phyloP scores from a whole-genome alignment of 2,329 filamentous ascomycete genomes.

The Capronia americana region DNA sequence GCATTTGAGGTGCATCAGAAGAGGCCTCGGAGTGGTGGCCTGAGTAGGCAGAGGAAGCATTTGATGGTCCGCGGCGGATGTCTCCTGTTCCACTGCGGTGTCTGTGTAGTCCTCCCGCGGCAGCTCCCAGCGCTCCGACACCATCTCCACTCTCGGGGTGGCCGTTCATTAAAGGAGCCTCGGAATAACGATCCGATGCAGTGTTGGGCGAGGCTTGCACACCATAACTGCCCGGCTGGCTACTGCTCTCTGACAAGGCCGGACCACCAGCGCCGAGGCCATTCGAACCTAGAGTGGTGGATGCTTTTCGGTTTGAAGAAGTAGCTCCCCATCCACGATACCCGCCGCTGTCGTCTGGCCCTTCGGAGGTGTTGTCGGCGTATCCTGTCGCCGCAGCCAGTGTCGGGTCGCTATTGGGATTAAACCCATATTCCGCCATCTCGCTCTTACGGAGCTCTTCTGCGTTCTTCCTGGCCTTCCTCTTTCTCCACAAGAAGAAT shows the following conservation, averaged over 20 bases:
- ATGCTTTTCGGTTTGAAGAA: slow-evolving; percentile 79
- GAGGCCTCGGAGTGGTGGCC: slow-evolving; percentile 64
- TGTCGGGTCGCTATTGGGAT: slow-evolving; percentile 93
- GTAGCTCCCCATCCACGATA: slow-evolving; percentile 95
- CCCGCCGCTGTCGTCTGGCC: slow-evolving; percentile 79
- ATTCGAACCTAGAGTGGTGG: slow-evolving; percentile 80
- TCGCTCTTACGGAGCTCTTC: slow-evolving; percentile 93
- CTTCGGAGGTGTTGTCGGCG: slow-evolving; percentile 68
- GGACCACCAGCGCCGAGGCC: slow-evolving; percentile 61
- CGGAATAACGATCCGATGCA: slow-evolving; percentile 72
- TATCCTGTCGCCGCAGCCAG: slow-evolving; percentile 62
- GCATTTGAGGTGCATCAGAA: slow-evolving; percentile 56
- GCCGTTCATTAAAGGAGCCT: slow-evolving; percentile 62
- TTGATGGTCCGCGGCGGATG: slow-evolving; percentile 87
- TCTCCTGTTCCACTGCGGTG: slow-evolving; percentile 60
- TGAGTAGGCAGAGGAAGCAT: slow-evolving; percentile 94
- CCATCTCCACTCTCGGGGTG: slow-evolving; percentile 36
- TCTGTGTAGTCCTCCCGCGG: slow-evolving; percentile 24
- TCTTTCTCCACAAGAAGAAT: slow-evolving; percentile 75
- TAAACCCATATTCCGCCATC: slow-evolving; percentile 96
- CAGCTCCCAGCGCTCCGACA: slow-evolving; percentile 68
- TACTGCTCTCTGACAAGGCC: slow-evolving; percentile 74
- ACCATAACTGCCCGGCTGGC: slow-evolving; percentile 59
- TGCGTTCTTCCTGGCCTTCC: slow-evolving; percentile 81
- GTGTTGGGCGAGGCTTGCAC: slow-evolving; percentile 67